Conservation (phyloP, 495 filamentous ascomycete genomes). For the Elasticomyces elasticus region DNA sequence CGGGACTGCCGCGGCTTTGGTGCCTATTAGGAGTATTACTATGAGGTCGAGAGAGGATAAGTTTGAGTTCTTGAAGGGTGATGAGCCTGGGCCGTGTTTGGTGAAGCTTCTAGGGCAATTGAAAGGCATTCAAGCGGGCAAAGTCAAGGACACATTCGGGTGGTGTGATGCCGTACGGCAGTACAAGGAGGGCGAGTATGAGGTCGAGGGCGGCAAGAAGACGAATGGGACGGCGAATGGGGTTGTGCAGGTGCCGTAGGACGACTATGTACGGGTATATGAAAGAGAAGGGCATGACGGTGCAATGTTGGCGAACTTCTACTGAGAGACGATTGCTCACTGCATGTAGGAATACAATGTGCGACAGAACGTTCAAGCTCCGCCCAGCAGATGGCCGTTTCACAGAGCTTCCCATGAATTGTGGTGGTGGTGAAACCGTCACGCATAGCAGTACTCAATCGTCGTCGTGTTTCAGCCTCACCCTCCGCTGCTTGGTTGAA, state of each 20-base stretch:
- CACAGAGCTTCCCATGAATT: no score
- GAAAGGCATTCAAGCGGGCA: conserved; percentile 76
- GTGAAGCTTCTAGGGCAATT: conserved; percentile 60
- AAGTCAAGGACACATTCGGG: conserved; percentile 60
- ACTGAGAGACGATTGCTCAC: no score
- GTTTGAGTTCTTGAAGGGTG: conserved; percentile 38
- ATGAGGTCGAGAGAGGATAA: conserved; percentile 56
- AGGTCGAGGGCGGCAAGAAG: conserved; percentile 4
- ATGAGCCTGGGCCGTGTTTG: conserved; percentile 61
- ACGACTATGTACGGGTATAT: no score
- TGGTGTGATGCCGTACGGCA: conserved; percentile 56
- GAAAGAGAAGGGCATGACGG: no score
- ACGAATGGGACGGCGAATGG: conserved; percentile 10
- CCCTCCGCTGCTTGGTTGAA: no score
- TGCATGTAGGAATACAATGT: no score
- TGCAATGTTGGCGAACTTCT: no score
- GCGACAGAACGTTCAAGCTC: no score
- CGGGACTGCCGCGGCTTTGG: conserved; percentile 83
- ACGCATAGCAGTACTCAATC: no score
- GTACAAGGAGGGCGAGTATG: conserved; percentile 20
- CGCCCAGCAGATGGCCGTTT: no score
- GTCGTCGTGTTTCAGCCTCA: no score
- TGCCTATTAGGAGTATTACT: conserved; percentile 82
- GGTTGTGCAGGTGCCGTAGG: conserved; percentile 15
- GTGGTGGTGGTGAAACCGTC: no score